Percentiles rank a stretch among this genome's conserved stretches.
Conservation (phyloP, 1,139 yeast species). For the Scheffersomyces segobiensis region DNA sequence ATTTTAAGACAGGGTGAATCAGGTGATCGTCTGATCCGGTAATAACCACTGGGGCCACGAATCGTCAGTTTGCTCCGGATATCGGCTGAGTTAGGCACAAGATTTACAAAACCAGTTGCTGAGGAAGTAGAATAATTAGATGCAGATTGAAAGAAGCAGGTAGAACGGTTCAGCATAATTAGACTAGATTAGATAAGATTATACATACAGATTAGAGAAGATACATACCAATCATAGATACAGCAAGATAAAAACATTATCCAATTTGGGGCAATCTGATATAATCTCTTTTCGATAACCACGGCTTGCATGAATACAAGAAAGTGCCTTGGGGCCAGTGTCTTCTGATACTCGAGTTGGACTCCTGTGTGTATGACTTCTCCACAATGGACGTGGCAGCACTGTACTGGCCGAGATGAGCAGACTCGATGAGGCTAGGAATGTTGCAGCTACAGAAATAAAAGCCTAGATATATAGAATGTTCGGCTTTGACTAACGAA, state of each 20-base stretch:
- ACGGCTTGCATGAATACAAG: background rate
- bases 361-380: background rate
- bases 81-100: background rate
- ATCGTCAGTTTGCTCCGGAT: background rate
- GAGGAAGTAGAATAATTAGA: background rate
- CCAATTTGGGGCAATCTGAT: background rate
- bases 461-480: constrained; percentile 89
- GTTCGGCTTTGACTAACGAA: constrained; percentile 89
- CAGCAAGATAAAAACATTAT: background rate
- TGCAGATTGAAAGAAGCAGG: background rate
- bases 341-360: too few relatives aligned
- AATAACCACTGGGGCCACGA: background rate
- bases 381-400: background rate
- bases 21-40: background rate
- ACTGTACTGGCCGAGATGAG: background rate
- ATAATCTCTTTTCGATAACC: background rate
- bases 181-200: background rate
- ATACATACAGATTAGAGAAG: background rate
- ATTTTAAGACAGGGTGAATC: background rate
- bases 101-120: background rate
- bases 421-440: constrained; percentile 18
- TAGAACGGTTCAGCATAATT: background rate
- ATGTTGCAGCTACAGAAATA: constrained; percentile 79
- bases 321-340: too few relatives aligned
- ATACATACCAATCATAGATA: background rate